Evolutionary conservation across 2,329 filamentous ascomycete genomes (phyloP), one percentile per base, ranked within the genome.

Genomic region (Paecilomyces sp.): DNA sequence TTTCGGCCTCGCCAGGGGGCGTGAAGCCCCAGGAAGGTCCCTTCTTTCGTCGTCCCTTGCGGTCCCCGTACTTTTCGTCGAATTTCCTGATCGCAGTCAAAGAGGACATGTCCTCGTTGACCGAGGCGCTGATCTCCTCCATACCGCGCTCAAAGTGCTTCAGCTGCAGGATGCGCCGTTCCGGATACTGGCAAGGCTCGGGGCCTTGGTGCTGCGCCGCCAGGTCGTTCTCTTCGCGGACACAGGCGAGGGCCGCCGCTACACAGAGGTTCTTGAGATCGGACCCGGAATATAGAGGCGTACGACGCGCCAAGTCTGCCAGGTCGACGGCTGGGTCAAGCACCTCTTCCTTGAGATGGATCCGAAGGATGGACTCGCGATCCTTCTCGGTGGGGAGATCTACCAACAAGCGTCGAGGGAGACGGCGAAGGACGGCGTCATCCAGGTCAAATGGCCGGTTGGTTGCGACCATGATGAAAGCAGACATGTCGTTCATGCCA

Each of bases 391-490:
- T 75, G 0, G 81, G 81, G 2, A 83, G 70, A 62, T 81, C 80
- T 18, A 83, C 75, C 1, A 80, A 72, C 9, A 83, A 72, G 54
- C 79, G 74, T 28, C 78, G 71, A 1, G 81, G 80, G 2, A 81
- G 72, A 57, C 81, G 79, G 18, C 81, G 77, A 24, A 83, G 73
- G 22, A 81, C 76, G 3, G 81, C 81, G 53, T 80, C 77, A 68
- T 99, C 94, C 0, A 99, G 84, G 69, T 97, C 94, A 69, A 96
- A 97, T 0, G 94, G 94, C 9, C 93, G 83, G 74, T 99, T 97
- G 8, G 92, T 97, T 30, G 94, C 93, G 0, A 97, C 92, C 92
- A 99, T 97, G 74, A 99, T 93, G 73, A 99, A 97, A 2, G 93
- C 91, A 18, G 89, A 89, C 54, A 87, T 84, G 60, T 86, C 81